Evolutionary conservation across 768 basidiomycete genomes (phyloP), one percentile per base, ranked within the genome.

Genomic region (Trametes cinnabarina): DNA sequence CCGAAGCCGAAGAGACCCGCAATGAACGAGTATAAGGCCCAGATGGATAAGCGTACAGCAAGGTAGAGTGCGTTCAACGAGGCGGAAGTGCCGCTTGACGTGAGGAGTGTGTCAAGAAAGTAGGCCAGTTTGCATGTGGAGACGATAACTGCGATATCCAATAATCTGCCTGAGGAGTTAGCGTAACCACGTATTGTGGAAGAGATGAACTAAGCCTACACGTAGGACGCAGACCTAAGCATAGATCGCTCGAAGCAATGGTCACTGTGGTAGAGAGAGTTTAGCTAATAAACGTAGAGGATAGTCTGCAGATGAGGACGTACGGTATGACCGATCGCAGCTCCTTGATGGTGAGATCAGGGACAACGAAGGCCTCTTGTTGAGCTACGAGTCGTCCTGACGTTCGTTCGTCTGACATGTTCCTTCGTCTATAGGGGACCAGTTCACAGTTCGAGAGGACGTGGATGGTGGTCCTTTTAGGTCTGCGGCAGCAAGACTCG

Each of bases 221-320:
- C 76, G 71, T 97, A 94, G 47, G 81, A 60, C 1, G 83, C 85
- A 3, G 92, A 93, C 68, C 79, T 81, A 64, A 94, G 60, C 3
- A 92, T 88, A 0, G 92, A 95, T 56, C 95, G 89, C 76, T 94
- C 79, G 75, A 87, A 93, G 77, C 95, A 98, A 73, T 92, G 92
- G 8, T 87, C 61, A 11, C 90, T 91, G 41, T 14, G 23, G 30
- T 6, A 32, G 30, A 12, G 30, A 12, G 30, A 32, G 30, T 12
- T 6, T 6, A 7, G 30, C 6, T 6, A 7, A 32, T 32, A 32
- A 6, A 32, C 7, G 30, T 12, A 12, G 30, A 6, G 12, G 30
- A 12, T 32, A 12, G 12, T 12, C 6, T 32, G 30, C 12, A n/a
- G 26, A 17, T 3, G 34, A 58, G 28, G 32, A 79, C 87, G 58